Evolutionary conservation across 352 stramenopile genomes (phyloP).

Genomic region (Phytopythium mirpurense): DNA sequence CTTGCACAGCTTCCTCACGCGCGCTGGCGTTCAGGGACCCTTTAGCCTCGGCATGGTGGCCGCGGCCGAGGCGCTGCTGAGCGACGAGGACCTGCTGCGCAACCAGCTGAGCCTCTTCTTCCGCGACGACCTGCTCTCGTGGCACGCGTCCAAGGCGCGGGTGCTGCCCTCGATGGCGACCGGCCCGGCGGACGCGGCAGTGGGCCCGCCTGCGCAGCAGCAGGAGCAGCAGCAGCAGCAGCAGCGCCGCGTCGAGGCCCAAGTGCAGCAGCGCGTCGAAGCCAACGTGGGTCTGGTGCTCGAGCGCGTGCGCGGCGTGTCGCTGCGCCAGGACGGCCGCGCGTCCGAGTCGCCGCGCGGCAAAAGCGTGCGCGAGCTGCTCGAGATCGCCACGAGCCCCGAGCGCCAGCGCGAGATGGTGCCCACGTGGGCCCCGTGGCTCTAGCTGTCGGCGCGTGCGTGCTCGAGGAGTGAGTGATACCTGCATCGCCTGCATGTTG

Average conservation of each 20-base stretch:
- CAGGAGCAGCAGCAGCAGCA: conserved; percentile 7
- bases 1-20: conserved; percentile 85
- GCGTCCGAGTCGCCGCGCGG: conserved; percentile 39
- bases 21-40: conserved; percentile 72
- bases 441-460: conserved; percentile 28
- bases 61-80: conserved; percentile 75
- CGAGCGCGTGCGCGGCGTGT: conserved; percentile 71
- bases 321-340: conserved; percentile 65
- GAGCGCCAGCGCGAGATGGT: conserved; percentile 85
- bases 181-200: conserved; percentile 16
- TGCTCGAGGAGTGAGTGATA: not conserved
- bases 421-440: conserved; percentile 83
- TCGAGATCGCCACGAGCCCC: conserved; percentile 77
- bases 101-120: conserved; percentile 89
- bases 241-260: conserved; percentile 63
- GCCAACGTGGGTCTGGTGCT: conserved; percentile 83
- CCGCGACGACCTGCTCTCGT: conserved; percentile 83
- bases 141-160: conserved; percentile 84
- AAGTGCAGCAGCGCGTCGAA: conserved; percentile 82
- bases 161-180: conserved; percentile 22
- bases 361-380: conserved; percentile 72
- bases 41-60: conserved; percentile 84
- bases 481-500: no score
- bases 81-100: conserved; percentile 76
- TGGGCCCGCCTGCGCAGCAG: conserved; percentile 4